Conservation (phyloP, 1,139 yeast species). For the Scheffersomyces parashehatae region DNA sequence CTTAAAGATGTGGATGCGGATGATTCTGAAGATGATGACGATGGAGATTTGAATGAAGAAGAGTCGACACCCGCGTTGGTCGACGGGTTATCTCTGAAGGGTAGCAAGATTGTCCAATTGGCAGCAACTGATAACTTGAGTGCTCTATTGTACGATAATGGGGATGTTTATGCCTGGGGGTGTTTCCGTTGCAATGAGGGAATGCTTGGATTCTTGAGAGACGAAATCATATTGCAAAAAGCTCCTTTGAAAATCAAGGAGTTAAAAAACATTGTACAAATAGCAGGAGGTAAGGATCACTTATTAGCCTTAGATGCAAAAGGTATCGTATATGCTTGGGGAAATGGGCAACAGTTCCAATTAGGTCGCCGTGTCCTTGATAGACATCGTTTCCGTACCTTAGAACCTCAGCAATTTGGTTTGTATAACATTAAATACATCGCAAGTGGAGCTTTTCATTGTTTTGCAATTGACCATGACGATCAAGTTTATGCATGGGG, state of each 20-base stretch:
- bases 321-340: slow-evolving; percentile 96
- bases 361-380: slow-evolving; percentile 82
- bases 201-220: slow-evolving; percentile 72
- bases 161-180: slow-evolving; percentile 97
- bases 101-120: slow-evolving; percentile 62
- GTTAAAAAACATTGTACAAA: slow-evolving; percentile 72
- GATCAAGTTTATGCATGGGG: slow-evolving; percentile 90
- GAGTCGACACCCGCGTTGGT: slow-evolving; percentile 89
- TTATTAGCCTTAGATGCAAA: slow-evolving; percentile 76
- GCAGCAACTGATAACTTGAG: slow-evolving; percentile 95
- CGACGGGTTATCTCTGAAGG: slow-evolving; percentile 56
- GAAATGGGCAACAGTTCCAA: slow-evolving; percentile 92
- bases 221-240: slow-evolving; percentile 59
- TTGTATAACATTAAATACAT: slow-evolving; percentile 74
- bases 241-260: slow-evolving; percentile 66
- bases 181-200: slow-evolving; percentile 95
- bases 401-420: slow-evolving; percentile 79
- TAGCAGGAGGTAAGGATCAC: slow-evolving; percentile 94
- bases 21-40: slow-evolving; percentile 64
- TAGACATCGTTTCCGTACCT: slow-evolving; percentile 66
- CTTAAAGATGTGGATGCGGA: slow-evolving; percentile 66
- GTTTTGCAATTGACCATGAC: slow-evolving; percentile 81
- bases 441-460: slow-evolving; percentile 94
- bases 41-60: slow-evolving; percentile 80
- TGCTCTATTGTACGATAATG: slow-evolving; percentile 74